A percentile compares a stretch with the other conserved stretches of the same genome.
These are phyloP conservation scores for Talaromyces proteolyticus DNA, from an alignment of 495 filamentous ascomycete genomes.

Conservation along the genomic window DNA sequence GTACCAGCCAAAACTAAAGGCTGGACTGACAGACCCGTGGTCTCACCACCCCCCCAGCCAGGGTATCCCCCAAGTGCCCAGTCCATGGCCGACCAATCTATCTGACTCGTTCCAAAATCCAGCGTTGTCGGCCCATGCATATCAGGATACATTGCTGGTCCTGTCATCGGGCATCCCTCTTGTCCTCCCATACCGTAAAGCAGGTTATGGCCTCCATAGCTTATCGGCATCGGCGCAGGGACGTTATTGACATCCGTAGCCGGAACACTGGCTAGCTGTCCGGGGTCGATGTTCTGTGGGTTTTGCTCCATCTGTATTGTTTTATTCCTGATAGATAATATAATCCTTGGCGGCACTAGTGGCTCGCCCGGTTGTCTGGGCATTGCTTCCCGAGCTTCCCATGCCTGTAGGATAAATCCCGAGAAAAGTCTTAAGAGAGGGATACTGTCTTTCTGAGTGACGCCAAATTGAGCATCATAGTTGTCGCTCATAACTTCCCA, in stretches of 20 bases:
- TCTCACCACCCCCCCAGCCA: neutral
- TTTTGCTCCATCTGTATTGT: conserved; percentile 12
- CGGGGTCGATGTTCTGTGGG: conserved; percentile 4
- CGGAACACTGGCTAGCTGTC: conserved; percentile 10
- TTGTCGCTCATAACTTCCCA: conserved; percentile 49
- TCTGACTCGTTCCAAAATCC: conserved; percentile 16
- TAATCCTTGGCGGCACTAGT: conserved; percentile 29
- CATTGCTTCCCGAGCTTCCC: conserved; percentile 27
- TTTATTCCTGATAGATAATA: conserved; percentile 25
- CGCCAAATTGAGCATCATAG: conserved; percentile 31
- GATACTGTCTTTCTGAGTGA: conserved; percentile 9
- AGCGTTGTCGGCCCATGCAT: conserved; percentile 13
- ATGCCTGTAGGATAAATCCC: conserved; percentile 38
- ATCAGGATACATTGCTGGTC: conserved; percentile 11
- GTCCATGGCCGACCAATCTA: conserved; percentile 17
- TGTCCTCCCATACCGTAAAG: conserved; percentile 11
- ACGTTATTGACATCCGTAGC: conserved; percentile 13
- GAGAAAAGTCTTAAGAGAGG: conserved; percentile 37
- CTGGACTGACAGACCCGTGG: neutral
- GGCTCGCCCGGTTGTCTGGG: conserved; percentile 13
- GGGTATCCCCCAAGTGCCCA: neutral
- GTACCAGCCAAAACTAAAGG: no score
- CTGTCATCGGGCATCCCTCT: conserved; percentile 6
- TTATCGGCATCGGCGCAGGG: conserved; percentile 11
- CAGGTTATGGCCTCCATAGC: conserved; percentile 9